Evolutionary conservation across 2,329 filamentous ascomycete genomes (phyloP), one percentile per base, ranked within the genome.

Genomic region (Aspergillus calidoustus): DNA sequence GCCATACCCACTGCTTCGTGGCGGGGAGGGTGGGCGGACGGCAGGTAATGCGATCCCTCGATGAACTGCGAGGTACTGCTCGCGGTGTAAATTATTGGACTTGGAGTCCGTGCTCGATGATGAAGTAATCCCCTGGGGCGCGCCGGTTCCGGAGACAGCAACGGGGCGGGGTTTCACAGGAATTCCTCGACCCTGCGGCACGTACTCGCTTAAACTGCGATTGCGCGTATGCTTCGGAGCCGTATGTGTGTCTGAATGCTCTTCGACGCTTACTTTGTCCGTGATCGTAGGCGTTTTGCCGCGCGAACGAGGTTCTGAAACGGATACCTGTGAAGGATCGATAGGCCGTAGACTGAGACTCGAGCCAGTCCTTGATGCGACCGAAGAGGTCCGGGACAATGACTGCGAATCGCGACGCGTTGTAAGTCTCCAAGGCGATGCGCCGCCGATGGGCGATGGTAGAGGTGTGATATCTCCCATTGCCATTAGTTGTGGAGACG

Each of bases 141-240:
- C 69, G 71, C 83, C 67, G 2, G 87, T 82, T 0, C 87, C 87
- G 6, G 89, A 90, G 17, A 95, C 87, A 0, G 90, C 91, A 59
- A 91, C 84, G 65, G 92, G 89, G 48, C 92, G 86, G 34, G 81
- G 79, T 71, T 87, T 91, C 0, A 89, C 84, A 54, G 90, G 84
- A 48, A 87, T 83, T 66, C 89, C 81, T 13, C 70, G 69, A 5
- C 86, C 80, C 57, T 95, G 91, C 2, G 93, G 92, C 0, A 88
- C 84, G 76, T 96, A 97, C 66, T 97, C 93, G 79, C 93, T 97
- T 28, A 95, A 81, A 76, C 93, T 97, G 69, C 93, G 86, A 74
- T 95, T 93, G 62, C 91, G 86, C 13, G 82, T 81, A 74, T 92
- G 91, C 15, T 68, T 75, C 59, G 66, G 69, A 43, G 69, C 69